A percentile compares a stretch with the other conserved stretches of the same genome.
Conservation (phyloP, 495 filamentous ascomycete species). For the Achaetomiella virescens region DNA sequence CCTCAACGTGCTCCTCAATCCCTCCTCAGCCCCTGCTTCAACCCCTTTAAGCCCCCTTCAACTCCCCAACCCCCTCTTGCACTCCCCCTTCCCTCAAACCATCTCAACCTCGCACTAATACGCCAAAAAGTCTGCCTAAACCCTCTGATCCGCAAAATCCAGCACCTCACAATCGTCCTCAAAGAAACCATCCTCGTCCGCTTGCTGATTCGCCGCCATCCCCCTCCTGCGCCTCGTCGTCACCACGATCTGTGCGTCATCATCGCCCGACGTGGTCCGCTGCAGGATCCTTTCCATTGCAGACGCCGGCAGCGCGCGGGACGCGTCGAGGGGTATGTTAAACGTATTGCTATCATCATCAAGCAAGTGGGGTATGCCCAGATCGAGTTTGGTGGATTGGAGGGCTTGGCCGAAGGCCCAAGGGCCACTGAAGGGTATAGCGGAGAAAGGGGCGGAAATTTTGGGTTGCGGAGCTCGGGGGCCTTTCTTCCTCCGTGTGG, state of each 20-base stretch:
- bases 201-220: slow-evolving; percentile 35
- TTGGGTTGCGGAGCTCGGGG: neutral
- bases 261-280: slow-evolving; percentile 50
- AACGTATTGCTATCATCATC: slow-evolving; percentile 58
- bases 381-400: slow-evolving; percentile 54
- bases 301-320: slow-evolving; percentile 46
- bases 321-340: slow-evolving; percentile 43
- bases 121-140: slow-evolving; percentile 52
- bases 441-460: no score
- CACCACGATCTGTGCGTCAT: slow-evolving; percentile 67
- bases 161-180: slow-evolving; percentile 91
- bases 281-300: slow-evolving; percentile 52
- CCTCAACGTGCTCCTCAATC: no score
- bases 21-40: no score
- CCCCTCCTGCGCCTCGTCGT: slow-evolving; percentile 68
- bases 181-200: slow-evolving; percentile 76
- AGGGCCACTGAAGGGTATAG: no score
- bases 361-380: slow-evolving; percentile 42
- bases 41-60: no score
- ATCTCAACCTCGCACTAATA: neutral
- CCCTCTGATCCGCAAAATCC: slow-evolving; percentile 82
- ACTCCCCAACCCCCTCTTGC: neutral
- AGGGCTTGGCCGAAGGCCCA: slow-evolving; percentile 73
- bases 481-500: slow-evolving; percentile 17
- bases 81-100: neutral